phyloP scores from a whole-genome alignment of 2,329 filamentous ascomycete genomes.

The Tolypocladium nubicola region DNA sequence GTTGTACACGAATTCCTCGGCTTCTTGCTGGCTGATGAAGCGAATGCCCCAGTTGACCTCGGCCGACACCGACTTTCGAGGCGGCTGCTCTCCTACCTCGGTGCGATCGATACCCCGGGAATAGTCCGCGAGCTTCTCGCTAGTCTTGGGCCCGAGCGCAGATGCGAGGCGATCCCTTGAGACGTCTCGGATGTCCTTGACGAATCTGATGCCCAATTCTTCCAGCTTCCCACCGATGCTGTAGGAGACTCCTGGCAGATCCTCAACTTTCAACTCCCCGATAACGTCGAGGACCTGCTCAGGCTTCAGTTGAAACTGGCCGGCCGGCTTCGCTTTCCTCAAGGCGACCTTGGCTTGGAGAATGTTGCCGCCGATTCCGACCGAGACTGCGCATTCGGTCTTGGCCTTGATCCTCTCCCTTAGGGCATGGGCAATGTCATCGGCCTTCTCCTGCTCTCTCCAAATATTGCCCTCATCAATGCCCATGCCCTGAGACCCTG shows the following conservation, averaged over 20 bases:
- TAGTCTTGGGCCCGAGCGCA: slow-evolving; percentile 80
- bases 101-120: slow-evolving; percentile 75
- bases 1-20: slow-evolving; percentile 81
- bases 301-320: slow-evolving; percentile 79
- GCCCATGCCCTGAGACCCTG: slow-evolving; percentile 53
- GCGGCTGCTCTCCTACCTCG: slow-evolving; percentile 76
- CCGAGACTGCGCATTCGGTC: slow-evolving; percentile 80
- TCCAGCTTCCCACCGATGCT: slow-evolving; percentile 83
- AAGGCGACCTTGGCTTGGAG: slow-evolving; percentile 84
- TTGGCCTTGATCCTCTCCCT: slow-evolving; percentile 59
- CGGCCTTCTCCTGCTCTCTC: slow-evolving; percentile 69
- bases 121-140: slow-evolving; percentile 84
- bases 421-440: slow-evolving; percentile 54
- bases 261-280: slow-evolving; percentile 64
- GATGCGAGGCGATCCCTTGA: slow-evolving; percentile 66
- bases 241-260: slow-evolving; percentile 84
- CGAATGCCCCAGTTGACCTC: slow-evolving; percentile 98
- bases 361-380: slow-evolving; percentile 88
- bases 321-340: slow-evolving; percentile 86
- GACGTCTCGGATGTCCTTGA: slow-evolving; percentile 71
- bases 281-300: slow-evolving; percentile 71
- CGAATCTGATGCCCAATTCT: slow-evolving; percentile 70
- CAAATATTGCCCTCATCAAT: slow-evolving; percentile 59
- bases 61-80: slow-evolving; percentile 89
- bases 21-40: slow-evolving; percentile 85